Evolutionary conservation across 31 red algal genomes (phyloP).

Genomic region (Odonthalia washingtoniensis): DNA sequence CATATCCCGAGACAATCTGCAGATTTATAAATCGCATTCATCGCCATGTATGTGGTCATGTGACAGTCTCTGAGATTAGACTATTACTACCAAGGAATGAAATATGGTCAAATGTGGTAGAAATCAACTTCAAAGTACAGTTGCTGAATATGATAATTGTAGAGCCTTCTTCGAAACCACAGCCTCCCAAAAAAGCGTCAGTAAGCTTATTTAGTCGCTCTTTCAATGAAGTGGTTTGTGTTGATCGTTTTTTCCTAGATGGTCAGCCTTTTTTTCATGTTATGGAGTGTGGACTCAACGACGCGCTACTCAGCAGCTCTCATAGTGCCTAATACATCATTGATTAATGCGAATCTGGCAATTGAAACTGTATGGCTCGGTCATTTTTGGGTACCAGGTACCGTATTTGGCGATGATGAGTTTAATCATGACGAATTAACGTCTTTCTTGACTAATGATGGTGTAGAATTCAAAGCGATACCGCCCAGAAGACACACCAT

Average conservation of each 20-base stretch:
- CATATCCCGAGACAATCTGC: too few relatives aligned
- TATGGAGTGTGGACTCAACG: conserved; percentile 32
- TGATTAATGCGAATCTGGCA: neutral
- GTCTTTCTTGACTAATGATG: neutral
- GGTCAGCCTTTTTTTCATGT: neutral
- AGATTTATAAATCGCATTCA: too few relatives aligned
- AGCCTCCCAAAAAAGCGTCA: neutral
- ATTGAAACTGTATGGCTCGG: conserved; percentile 6
- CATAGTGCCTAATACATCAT: too few relatives aligned
- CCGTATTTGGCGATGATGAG: neutral
- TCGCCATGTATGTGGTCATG: too few relatives aligned
- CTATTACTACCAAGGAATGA: too few relatives aligned
- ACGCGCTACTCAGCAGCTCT: conserved; percentile 3
- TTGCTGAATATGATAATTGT: too few relatives aligned
- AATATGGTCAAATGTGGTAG: too few relatives aligned
- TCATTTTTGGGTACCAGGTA: neutral
- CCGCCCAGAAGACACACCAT: neutral
- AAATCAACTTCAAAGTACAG: too few relatives aligned
- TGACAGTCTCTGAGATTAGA: too few relatives aligned
- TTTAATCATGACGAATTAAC: neutral
- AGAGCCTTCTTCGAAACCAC: too few relatives aligned
- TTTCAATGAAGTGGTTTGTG: too few relatives aligned
- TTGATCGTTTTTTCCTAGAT: conserved; percentile 30
- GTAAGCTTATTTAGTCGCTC: neutral
- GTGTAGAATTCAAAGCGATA: neutral